Conservation (phyloP, 257 asterid species). For the Striga asiatica region DNA sequence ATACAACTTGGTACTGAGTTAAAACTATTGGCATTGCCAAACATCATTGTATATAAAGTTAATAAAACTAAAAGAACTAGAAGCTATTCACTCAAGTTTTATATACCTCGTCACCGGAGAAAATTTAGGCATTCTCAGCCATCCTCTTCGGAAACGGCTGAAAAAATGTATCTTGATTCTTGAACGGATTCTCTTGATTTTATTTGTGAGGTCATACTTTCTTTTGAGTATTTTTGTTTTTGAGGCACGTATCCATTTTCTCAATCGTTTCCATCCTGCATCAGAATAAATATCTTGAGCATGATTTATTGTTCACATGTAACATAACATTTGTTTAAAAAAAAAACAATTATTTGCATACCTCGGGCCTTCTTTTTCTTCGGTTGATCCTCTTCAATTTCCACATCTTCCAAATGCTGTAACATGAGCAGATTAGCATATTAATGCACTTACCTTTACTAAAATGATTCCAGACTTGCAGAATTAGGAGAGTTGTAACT, state of each 20-base stretch:
- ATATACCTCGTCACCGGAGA: slow-evolving; percentile 46
- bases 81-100: too few relatives aligned
- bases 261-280: slow-evolving; percentile 42
- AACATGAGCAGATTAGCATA: slow-evolving; percentile 12
- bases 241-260: slow-evolving; percentile 48
- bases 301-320: neutral
- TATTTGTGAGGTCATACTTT: slow-evolving; percentile 31
- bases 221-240: slow-evolving; percentile 35
- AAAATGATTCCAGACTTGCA: neutral
- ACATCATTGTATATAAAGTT: too few relatives aligned
- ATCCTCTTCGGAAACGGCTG: slow-evolving; percentile 34
- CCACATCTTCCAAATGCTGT: slow-evolving; percentile 43
- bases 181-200: slow-evolving; percentile 48
- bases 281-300: neutral
- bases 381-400: slow-evolving; percentile 30
- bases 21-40: too few relatives aligned
- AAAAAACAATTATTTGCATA: slow-evolving; percentile 7
- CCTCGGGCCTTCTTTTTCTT: slow-evolving; percentile 32
- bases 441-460: neutral
- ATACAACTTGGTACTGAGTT: too few relatives aligned
- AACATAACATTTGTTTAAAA: too few relatives aligned
- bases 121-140: slow-evolving; percentile 48
- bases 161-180: slow-evolving; percentile 64
- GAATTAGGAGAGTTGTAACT: neutral
- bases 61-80: too few relatives aligned